phyloP scores from a whole-genome alignment of 345 rosid genomes.

The Populus simonii region DNA sequence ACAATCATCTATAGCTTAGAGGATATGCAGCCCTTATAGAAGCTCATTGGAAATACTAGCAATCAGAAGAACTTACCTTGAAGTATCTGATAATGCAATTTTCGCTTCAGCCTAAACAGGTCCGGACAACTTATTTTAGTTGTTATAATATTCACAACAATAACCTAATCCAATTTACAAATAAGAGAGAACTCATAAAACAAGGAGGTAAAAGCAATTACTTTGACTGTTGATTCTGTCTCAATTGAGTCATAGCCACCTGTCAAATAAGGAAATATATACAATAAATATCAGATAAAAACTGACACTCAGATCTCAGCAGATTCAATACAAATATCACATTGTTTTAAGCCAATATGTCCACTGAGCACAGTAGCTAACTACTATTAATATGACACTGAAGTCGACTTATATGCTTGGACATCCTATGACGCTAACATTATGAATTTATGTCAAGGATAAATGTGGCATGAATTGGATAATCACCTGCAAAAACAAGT shows the following conservation, averaged over 20 bases:
- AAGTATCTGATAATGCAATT: slow-evolving; percentile 38
- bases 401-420: not conserved
- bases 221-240: slow-evolving; percentile 16
- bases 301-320: not conserved
- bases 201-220: slow-evolving; percentile 17
- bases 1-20: slow-evolving; percentile 14
- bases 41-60: slow-evolving; percentile 1
- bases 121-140: slow-evolving; percentile 13
- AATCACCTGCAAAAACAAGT: not conserved
- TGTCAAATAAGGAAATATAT: slow-evolving; percentile 16
- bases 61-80: slow-evolving; percentile 40
- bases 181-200: not conserved
- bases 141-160: not conserved
- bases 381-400: not conserved
- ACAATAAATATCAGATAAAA: not conserved
- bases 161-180: not conserved
- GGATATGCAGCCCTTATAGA: slow-evolving; percentile 10
- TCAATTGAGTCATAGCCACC: slow-evolving; percentile 24
- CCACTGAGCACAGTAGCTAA: not conserved
- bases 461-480: not conserved
- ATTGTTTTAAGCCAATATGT: not conserved
- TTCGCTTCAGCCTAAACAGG: slow-evolving; percentile 31
- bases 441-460: not conserved
- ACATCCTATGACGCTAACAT: not conserved
- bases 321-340: not conserved